phyloP scores from a whole-genome alignment of 257 asterid species.

The Mitragyna speciosa region DNA sequence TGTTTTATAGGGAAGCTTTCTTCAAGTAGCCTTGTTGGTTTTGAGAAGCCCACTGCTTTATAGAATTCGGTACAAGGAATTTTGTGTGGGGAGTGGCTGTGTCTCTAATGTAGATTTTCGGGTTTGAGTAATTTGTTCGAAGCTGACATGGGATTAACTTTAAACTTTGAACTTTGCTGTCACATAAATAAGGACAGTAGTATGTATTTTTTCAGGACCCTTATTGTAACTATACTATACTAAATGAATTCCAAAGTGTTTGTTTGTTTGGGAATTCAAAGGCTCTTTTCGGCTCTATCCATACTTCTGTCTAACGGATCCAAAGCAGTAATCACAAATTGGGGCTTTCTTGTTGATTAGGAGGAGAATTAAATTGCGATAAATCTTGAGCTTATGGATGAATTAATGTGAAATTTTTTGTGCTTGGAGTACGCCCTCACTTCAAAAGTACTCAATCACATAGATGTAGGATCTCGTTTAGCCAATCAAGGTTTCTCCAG shows the following conservation, averaged over 20 bases:
- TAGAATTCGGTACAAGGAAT: slow-evolving; percentile 34
- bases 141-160: neutral
- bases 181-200: neutral
- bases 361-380: neutral
- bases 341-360: slow-evolving; percentile 30
- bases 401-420: slow-evolving; percentile 12
- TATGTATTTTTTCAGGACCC: neutral
- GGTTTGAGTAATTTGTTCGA: slow-evolving; percentile 25
- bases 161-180: neutral
- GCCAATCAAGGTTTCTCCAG: slow-evolving; percentile 12
- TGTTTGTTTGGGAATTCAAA: slow-evolving; percentile 37
- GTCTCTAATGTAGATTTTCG: slow-evolving; percentile 45
- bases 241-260: slow-evolving; percentile 49
- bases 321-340: slow-evolving; percentile 49
- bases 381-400: slow-evolving; percentile 4
- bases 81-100: slow-evolving; percentile 27
- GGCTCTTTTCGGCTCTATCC: slow-evolving; percentile 42
- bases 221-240: slow-evolving; percentile 8
- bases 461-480: slow-evolving; percentile 28
- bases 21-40: too few species aligned
- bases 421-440: slow-evolving; percentile 4
- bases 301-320: slow-evolving; percentile 47
- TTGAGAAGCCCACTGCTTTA: slow-evolving; percentile 30
- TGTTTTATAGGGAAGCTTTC: slow-evolving; percentile 11
- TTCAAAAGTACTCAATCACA: slow-evolving; percentile 22